Percentiles rank a stretch among this genome's conserved stretches.
Conservation (phyloP, 495 filamentous ascomycete species). For the Letharia columbiana region DNA sequence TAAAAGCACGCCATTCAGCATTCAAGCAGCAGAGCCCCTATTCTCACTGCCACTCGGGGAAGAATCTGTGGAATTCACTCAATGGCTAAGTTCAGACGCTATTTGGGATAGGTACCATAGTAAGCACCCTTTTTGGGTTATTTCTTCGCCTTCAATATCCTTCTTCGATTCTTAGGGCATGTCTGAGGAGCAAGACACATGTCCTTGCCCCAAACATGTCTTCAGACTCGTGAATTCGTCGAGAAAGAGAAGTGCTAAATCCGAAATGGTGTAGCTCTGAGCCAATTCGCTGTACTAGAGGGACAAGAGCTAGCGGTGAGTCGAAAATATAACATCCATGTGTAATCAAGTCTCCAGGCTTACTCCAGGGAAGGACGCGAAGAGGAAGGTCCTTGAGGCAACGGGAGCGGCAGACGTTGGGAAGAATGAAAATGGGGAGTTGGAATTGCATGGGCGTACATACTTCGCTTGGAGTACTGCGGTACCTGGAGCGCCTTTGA, state of each 20-base stretch:
- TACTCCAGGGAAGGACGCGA: constrained; percentile 26
- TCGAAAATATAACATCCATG: neutral
- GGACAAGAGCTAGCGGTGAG: constrained; percentile 41
- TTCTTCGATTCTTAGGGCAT: neutral
- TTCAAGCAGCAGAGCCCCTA: constrained; percentile 36
- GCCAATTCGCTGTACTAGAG: constrained; percentile 48
- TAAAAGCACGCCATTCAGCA: constrained; percentile 31
- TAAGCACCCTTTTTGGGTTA: neutral
- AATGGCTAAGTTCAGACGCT: constrained; percentile 44
- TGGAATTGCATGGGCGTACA: constrained; percentile 47
- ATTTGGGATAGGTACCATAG: constrained; percentile 48
- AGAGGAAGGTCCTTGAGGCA: constrained; percentile 35
- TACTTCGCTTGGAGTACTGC: constrained; percentile 44
- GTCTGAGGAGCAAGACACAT: neutral
- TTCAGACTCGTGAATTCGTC: no score
- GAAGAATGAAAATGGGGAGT: constrained; percentile 44
- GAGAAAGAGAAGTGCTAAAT: neutral
- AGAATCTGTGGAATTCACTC: constrained; percentile 32
- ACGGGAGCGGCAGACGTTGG: constrained; percentile 36
- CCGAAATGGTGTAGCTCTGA: constrained; percentile 33
- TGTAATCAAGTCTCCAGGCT: neutral
- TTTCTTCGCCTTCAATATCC: neutral
- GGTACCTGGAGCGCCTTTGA: constrained; percentile 23
- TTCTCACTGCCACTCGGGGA: constrained; percentile 46
- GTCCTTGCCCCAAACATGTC: neutral